phyloP scores from a whole-genome alignment of 2,329 filamentous ascomycete genomes.

The Sarocladium kiliense region DNA sequence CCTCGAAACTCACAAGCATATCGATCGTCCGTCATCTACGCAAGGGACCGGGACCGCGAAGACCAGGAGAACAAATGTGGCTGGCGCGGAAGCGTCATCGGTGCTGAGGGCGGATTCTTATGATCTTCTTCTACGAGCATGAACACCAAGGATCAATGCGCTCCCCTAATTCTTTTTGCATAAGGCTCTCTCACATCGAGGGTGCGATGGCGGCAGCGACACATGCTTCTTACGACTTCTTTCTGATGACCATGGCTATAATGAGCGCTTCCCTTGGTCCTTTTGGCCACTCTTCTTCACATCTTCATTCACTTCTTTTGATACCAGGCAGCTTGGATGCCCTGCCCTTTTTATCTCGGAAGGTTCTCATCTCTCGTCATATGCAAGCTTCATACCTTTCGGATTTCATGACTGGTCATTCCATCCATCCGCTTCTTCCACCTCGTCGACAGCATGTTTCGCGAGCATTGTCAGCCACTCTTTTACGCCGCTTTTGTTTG shows the following conservation, averaged over 20 bases:
- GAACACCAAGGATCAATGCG: neutral
- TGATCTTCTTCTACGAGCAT: slow-evolving; percentile 23
- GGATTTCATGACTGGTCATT: too few relatives aligned
- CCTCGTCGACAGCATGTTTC: too few relatives aligned
- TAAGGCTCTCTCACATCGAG: neutral
- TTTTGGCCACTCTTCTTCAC: neutral
- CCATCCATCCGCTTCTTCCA: too few relatives aligned
- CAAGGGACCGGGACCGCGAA: slow-evolving; percentile 28
- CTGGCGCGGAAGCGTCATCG: slow-evolving; percentile 53
- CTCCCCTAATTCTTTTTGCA: neutral
- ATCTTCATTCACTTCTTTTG: neutral
- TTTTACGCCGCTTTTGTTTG: too few relatives aligned
- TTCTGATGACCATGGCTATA: slow-evolving; percentile 1
- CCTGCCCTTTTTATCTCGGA: neutral
- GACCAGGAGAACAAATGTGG: slow-evolving; percentile 42
- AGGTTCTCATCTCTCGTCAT: neutral
- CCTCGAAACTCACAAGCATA: slow-evolving; percentile 11
- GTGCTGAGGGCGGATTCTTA: slow-evolving; percentile 49
- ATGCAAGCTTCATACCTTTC: neutral
- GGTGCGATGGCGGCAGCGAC: neutral
- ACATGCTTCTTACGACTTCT: neutral
- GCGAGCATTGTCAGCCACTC: too few relatives aligned
- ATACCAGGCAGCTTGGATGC: slow-evolving; percentile 1
- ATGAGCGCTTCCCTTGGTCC: neutral
- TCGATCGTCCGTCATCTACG: slow-evolving; percentile 12